Evolutionary conservation across 2,329 filamentous ascomycete genomes (phyloP), one percentile per base, ranked within the genome.

Genomic region (Penicillium thymicola): DNA sequence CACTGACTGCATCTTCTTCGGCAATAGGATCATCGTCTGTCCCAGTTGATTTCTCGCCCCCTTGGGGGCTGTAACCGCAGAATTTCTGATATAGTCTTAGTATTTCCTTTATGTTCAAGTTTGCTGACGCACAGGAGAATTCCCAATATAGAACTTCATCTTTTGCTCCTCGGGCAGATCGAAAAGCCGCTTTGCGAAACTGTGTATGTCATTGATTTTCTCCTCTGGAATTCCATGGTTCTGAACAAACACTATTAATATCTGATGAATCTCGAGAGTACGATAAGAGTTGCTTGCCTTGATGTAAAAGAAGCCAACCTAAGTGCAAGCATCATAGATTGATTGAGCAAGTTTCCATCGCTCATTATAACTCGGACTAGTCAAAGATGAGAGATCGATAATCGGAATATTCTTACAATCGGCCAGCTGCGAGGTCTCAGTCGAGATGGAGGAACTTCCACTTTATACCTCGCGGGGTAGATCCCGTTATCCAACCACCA

Each of bases 301-400:
- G 56, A 75, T 65, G 30, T 79, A 79, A 65, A 81, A 79, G 63
- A 80, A 80, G 4, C 78, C 76, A 40, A 76, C 56, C 63, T 71
- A 23, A 66, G 75, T 41, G 73, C 78, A 70, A 1, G 64, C 67
- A 40, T 59, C 75, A 8, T 75, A 71, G 16, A 81, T 72, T 42
- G 76, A 65, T 13, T 65, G 61, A 2, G 79, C 76, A 4, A 80
- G 70, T 8, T 64, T 65, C 46, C 73, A 64, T 1, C 78, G 74
- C 16, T 75, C 72, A 3, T 69, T 61, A 0, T 73, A 51, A 1
- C 65, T 55, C 2, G 65, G 54, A 50, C 73, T 78, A 61, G 72
- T 73, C n/a, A 79, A 68, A 14, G 64, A 62, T 0, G 76, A 70
- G 2, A 79, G 66, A 58, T 81, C 78, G 47, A 81, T 77, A 37